Evolutionary conservation across 2,329 filamentous ascomycete genomes (phyloP), one percentile per base, ranked within the genome.

Genomic region (Arthroderma uncinatum): DNA sequence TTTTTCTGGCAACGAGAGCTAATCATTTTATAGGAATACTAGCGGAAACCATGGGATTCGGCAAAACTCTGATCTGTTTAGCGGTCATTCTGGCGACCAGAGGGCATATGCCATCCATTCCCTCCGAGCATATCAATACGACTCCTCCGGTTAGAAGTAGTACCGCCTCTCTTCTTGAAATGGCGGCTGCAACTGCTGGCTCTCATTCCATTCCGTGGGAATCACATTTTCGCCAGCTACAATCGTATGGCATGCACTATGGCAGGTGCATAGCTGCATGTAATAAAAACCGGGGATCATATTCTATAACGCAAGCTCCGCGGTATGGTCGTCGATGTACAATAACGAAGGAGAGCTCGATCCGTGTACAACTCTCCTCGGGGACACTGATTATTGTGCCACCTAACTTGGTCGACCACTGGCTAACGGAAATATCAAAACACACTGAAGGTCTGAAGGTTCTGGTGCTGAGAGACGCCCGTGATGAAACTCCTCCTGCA

Each of bases 31-130:
- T 39, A 72, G 68, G 73, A 2, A 74, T 76, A 25, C 68, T 76
- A 23, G 73, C 74, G 8, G 74, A 76, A 57, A 75, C 73, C 14
- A 78, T 77, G 75, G 79, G 79, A 30, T 73, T 76, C 50, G 91
- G 92, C 0, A 97, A 96, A 73, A 96, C 92, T 0, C 72, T 96
- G 25, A 95, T 96, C 9, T 92, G 87, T 61, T 73, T 97, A 16
- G 78, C 85, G 5, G 73, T 89, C 1, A 83, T 96, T 39, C 75
- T 94, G 25, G 84, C 89, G 2, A 95, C 89, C 0, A 83, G 81
- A 63, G 76, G 83, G 33, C 80, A 91, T 60, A 79, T 83, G 9
- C 81, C 88, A 4, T 72, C 77, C 16, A 79, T 86, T 2, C 85
- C 91, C 1, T 78, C 83, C 2, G 68, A 84, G 55, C 81, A 85